These are phyloP conservation scores for Pharnaceum exiguum DNA, from an alignment of 148 eudicot species.

Conservation along the genomic window DNA sequence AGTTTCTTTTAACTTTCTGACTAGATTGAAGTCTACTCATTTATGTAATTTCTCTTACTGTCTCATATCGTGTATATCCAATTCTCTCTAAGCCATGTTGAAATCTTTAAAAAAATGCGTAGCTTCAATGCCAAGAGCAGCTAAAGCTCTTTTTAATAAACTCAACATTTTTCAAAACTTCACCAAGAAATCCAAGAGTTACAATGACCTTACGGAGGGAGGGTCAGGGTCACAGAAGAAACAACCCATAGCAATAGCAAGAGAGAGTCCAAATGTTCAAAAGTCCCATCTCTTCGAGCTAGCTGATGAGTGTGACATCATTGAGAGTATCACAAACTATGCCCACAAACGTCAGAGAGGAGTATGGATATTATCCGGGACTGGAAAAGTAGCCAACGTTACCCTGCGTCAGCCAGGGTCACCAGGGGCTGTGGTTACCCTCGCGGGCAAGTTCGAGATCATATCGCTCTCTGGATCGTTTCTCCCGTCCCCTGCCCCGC, in stretches of 20 bases:
- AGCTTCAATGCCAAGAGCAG: too few species aligned
- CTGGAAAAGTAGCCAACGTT: constrained; percentile 24
- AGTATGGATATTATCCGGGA: constrained; percentile 29
- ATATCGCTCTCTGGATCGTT: constrained; percentile 32
- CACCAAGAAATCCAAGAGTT: too few species aligned
- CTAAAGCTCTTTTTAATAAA: too few species aligned
- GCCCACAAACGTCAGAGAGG: constrained; percentile 28
- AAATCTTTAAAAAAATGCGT: too few species aligned
- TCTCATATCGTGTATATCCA: too few species aligned
- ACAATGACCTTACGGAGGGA: too few species aligned
- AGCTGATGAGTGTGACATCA: constrained; percentile 24
- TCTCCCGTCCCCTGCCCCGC: constrained; percentile 49
- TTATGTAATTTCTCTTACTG: too few species aligned
- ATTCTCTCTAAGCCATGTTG: too few species aligned
- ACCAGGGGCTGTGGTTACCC: constrained; percentile 10
- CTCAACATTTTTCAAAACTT: too few species aligned
- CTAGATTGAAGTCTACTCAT: too few species aligned
- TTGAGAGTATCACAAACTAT: constrained; percentile 22
- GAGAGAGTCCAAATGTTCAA: constrained; percentile 35
- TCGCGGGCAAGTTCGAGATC: constrained; percentile 35
- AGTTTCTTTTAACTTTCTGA: too few species aligned
- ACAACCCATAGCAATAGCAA: constrained; percentile 29
- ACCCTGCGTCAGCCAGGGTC: constrained; percentile 21
- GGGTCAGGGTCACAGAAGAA: constrained; percentile 37
- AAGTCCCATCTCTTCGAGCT: constrained; percentile 38